A percentile compares a stretch with the other conserved stretches of the same genome.
phyloP scores from a whole-genome alignment of 176 grass and related monocot species.

The Eremochloa ophiuroides region DNA sequence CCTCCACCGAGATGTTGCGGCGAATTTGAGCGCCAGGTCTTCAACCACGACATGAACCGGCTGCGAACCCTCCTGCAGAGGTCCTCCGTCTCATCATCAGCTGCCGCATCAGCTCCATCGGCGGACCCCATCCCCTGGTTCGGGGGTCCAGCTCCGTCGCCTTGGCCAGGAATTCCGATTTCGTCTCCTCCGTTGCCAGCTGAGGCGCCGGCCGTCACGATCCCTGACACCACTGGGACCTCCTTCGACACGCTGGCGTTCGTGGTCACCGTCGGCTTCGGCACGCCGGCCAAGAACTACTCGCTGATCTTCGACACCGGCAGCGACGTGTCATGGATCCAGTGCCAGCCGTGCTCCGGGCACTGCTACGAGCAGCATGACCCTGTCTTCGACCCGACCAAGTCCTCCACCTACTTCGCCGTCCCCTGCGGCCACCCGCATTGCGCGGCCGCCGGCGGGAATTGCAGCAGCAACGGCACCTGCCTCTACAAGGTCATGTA shows the following conservation, averaged over 20 bases:
- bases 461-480: background rate
- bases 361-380: conserved; percentile 57
- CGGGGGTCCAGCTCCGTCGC: background rate
- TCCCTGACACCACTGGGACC: conserved; percentile 36
- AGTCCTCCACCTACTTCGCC: conserved; percentile 49
- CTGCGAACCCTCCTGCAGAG: conserved; percentile 10
- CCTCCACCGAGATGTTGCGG: background rate
- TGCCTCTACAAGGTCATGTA: conserved; percentile 51
- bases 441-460: conserved; percentile 25
- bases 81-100: background rate
- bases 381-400: conserved; percentile 59
- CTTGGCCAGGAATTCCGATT: too few species aligned
- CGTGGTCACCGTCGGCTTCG: conserved; percentile 55
- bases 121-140: background rate
- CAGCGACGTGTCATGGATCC: conserved; percentile 77
- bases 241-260: conserved; percentile 40
- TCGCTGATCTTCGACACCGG: conserved; percentile 62
- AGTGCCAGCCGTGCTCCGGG: conserved; percentile 55
- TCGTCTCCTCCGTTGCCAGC: background rate
- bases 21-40: background rate
- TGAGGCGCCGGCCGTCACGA: background rate
- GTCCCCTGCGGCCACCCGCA: conserved; percentile 24
- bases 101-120: too few species aligned
- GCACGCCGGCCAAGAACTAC: conserved; percentile 34
- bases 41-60: conserved; percentile 4